These are phyloP conservation scores for Lyophyllum atratum DNA, from an alignment of 768 basidiomycete genomes.

Conservation along the genomic window DNA sequence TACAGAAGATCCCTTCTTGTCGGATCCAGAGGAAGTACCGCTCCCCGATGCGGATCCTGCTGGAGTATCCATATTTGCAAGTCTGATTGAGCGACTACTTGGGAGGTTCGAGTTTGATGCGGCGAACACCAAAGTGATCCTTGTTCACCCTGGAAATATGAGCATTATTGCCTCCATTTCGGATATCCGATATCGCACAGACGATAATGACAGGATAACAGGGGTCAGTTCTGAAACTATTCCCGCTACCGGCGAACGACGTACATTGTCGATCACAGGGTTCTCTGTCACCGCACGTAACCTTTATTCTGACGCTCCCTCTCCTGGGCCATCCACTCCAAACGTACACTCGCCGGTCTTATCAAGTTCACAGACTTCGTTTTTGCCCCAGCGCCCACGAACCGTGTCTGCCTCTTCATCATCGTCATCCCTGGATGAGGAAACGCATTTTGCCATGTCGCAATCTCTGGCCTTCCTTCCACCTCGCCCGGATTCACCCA, in stretches of 20 bases:
- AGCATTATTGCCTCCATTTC: constrained; percentile 61
- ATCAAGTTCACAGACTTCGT: background rate
- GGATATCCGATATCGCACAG: constrained; percentile 60
- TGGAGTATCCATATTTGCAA: constrained; percentile 81
- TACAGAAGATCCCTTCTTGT: constrained; percentile 48
- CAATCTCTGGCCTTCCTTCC: constrained; percentile 71
- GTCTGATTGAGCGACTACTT: constrained; percentile 76
- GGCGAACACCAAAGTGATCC: constrained; percentile 62
- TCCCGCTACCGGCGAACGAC: constrained; percentile 30
- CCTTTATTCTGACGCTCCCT: constrained; percentile 29
- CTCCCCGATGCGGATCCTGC: constrained; percentile 59
- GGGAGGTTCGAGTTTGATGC: constrained; percentile 80
- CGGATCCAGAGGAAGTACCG: constrained; percentile 39
- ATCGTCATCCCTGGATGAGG: constrained; percentile 65
- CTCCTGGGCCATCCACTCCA: constrained; percentile 15
- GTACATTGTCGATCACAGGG: constrained; percentile 59
- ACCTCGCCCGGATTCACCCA: constrained; percentile 43
- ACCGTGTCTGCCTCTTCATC: constrained; percentile 54
- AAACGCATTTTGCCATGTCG: constrained; percentile 67
- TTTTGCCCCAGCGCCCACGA: constrained; percentile 15
- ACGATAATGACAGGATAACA: constrained; percentile 19
- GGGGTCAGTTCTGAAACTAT: constrained; percentile 3
- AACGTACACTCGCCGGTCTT: constrained; percentile 25
- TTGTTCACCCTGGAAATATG: constrained; percentile 66
- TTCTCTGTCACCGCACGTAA: constrained; percentile 54